Base-by-base conservation (phyloP, 2,329 filamentous ascomycete species). In the Microsporum ferrugineum region DNA sequence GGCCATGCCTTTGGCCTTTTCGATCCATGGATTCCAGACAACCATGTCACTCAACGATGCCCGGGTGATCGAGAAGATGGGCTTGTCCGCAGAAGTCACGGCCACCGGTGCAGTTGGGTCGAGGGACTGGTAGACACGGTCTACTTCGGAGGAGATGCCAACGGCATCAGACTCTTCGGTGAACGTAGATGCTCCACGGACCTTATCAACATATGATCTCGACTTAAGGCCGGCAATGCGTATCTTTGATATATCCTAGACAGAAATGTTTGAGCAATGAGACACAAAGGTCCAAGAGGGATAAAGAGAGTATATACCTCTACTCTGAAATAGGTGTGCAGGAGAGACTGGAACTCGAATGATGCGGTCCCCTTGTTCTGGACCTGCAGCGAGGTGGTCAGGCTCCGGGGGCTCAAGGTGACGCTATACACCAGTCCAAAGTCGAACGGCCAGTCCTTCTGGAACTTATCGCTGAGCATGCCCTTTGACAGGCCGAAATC, bases 21-120 rank as follows among this genome's bases (percentile, higher is more conserved):
- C 89, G 45, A 82, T 80, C 91, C 92, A 96, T 1, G 94, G 94
- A 76, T 99, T 99, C 94, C 94, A 99, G 34, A 97, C 88, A 0
- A 96, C 92, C 14, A 94, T 86, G 67, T 97, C 89, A 64, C 83
- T 82, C 66, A 99, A 81, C 66, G 90, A 91, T 75, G 96, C 90
- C 64, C 94, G 84, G 45, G 87, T 83, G 60, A 97, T 80, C 63
- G 85, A 84, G 77, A 88, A 91, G 58, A 82, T 77, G 12, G 85
- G 79, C 69, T 82, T 81, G 53, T 80, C 75, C 49, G 77, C 84
- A 0, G 83, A 84, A 64, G 82, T 79, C 10, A 71, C 64, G 10
- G 75, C 66, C 57, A 76, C 70, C 17, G 75, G 74, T 34, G 69
- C 67, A 27, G 66, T 63, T 0, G 87, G 87, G 34, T 82, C 78